phyloP scores from a whole-genome alignment of 2,329 filamentous ascomycete genomes.

The Fusarium goolgardi region DNA sequence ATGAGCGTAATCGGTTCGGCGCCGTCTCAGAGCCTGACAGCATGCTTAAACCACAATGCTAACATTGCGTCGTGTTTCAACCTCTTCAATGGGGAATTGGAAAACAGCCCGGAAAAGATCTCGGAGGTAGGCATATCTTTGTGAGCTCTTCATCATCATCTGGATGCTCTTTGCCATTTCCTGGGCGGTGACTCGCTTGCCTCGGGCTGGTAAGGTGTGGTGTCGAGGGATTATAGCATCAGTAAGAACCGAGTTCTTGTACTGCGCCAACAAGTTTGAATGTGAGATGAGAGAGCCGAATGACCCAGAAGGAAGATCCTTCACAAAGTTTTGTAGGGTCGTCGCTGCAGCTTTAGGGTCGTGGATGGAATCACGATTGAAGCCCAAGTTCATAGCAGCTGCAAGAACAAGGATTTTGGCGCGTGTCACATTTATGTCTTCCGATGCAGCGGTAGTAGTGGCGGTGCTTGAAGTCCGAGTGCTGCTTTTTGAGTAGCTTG shows the following conservation, averaged over 20 bases:
- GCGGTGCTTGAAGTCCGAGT: conserved; percentile 76
- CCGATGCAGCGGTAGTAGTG: conserved; percentile 73
- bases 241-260: conserved; percentile 80
- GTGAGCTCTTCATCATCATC: conserved; percentile 75
- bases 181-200: conserved; percentile 71
- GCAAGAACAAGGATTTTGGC: conserved; percentile 85
- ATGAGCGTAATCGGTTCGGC: conserved; percentile 12
- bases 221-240: conserved; percentile 69
- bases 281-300: conserved; percentile 82
- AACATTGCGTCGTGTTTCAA: conserved; percentile 72
- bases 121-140: conserved; percentile 80
- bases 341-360: conserved; percentile 60
- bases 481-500: conserved; percentile 79
- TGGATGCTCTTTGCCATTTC: conserved; percentile 84
- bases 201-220: conserved; percentile 60
- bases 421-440: conserved; percentile 81
- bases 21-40: background rate
- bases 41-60: conserved; percentile 63
- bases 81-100: conserved; percentile 84
- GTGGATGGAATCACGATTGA: conserved; percentile 68
- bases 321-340: conserved; percentile 79
- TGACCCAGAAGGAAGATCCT: conserved; percentile 77
- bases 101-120: conserved; percentile 89
- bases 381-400: conserved; percentile 87
- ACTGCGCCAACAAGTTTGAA: conserved; percentile 77